A percentile compares a stretch with the other conserved stretches of the same genome.
Evolutionary conservation across 441 rosid genomes (phyloP).

Genomic region (Brassica hybrid): DNA sequence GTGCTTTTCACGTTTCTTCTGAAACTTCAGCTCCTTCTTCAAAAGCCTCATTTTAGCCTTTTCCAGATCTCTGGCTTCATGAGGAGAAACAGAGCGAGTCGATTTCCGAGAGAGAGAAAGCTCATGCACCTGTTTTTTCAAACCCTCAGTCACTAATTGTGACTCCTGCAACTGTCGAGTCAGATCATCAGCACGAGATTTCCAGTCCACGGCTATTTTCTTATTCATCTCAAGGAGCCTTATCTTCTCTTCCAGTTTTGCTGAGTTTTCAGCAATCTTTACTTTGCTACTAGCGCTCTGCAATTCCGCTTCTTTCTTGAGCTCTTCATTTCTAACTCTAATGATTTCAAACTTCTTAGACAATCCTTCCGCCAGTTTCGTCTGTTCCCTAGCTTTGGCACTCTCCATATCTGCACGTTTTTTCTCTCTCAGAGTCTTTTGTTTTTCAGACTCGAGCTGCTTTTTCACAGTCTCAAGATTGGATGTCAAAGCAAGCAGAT

Average conservation of each 20-base stretch:
- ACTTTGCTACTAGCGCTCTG: constrained; percentile 50
- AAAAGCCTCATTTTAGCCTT: constrained; percentile 55
- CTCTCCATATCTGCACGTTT: constrained; percentile 62
- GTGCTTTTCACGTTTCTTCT: constrained; percentile 59
- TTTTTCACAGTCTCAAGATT: constrained; percentile 54
- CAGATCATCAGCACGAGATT: constrained; percentile 48
- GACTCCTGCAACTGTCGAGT: constrained; percentile 53
- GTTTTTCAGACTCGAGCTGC: constrained; percentile 64
- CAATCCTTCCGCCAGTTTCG: constrained; percentile 62
- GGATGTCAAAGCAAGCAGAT: constrained; percentile 53
- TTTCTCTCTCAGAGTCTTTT: constrained; percentile 56
- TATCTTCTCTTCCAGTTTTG: constrained; percentile 53
- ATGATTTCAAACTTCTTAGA: constrained; percentile 58
- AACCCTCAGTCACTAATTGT: constrained; percentile 46
- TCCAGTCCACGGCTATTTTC: constrained; percentile 40
- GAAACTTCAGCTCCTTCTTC: constrained; percentile 73
- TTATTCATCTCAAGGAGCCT: constrained; percentile 55
- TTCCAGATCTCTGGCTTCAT: constrained; percentile 43
- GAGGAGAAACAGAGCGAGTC: constrained; percentile 41
- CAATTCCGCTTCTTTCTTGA: constrained; percentile 48
- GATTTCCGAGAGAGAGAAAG: constrained; percentile 46
- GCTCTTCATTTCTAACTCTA: constrained; percentile 47
- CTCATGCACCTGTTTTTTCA: constrained; percentile 51
- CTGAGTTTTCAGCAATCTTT: constrained; percentile 57
- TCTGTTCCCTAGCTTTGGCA: constrained; percentile 62